Evolutionary conservation across 495 filamentous ascomycete species (phyloP), one percentile per base, ranked within the genome.

Genomic region (Penicillium canescens): DNA sequence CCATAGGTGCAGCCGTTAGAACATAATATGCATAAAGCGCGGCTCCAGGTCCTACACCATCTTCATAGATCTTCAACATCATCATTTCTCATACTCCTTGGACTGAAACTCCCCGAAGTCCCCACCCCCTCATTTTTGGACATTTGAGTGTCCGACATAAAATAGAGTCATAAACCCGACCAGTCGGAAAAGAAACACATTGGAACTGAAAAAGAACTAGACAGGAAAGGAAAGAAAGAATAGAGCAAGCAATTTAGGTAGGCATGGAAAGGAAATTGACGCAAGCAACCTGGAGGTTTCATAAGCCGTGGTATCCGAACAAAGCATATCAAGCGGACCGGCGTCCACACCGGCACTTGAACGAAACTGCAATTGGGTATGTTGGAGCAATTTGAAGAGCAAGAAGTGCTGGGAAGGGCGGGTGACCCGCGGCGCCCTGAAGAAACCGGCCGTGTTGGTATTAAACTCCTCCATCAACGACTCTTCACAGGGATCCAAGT

Each of bases 301-400:
- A 62, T 55, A 52, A 53, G 54, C 63, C 61, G 64, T 57, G 61
- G 59, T 54, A 67, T 55, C 59, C 57, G 47, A 55, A 58, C 41
- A 46, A 53, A 62, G 42, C 53, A 60, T 59, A 47, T 51, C 50
- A 51, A 44, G 46, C 41, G 50, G 44, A 52, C 44, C 47, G 42
- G 56, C 49, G 48, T 65, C 57, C 50, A 67, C 55, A 54, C 63
- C 46, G 50, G 55, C 52, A 55, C 40, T 59, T 56, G 53, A 57
- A 60, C 51, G 55, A 48, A 56, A 59, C 52, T 64, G 63, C 54
- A 35, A 59, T 61, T 51, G 63, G 60, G 63, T 67, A 64, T 65
- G 63, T 59, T 61, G 55, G 12, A 56, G 60, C 60, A 61, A 56
- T 56, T 55, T 61, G 57, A 54, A 63, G 44, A 56, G 28, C 54